These are phyloP conservation scores for Wickerhamiella dianesei DNA, from an alignment of 805 yeast genomes.

Conservation along the genomic window DNA sequence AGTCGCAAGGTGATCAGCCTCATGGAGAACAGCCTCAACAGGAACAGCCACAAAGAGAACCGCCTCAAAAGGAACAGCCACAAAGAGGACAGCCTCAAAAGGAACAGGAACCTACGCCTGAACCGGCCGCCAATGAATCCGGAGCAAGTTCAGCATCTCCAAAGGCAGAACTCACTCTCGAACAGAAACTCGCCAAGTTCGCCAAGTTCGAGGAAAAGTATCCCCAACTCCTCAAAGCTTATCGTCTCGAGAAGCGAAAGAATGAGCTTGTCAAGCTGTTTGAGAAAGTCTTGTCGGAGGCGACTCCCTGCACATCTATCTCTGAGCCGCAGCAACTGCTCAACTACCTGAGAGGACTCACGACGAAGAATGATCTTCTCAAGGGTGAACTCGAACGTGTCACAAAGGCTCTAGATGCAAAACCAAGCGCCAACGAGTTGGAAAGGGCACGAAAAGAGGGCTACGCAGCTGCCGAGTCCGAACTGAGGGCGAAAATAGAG, in stretches of 20 bases:
- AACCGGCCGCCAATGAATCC: not conserved
- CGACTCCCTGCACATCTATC: slow-evolving; percentile 67
- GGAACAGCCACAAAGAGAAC: not conserved
- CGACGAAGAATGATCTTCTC: slow-evolving; percentile 45
- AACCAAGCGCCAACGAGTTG: not conserved
- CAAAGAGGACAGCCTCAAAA: not conserved
- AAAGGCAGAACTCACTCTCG: slow-evolving; percentile 3
- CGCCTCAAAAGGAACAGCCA: too few relatives aligned
- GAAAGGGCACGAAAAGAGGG: not conserved
- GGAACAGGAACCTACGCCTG: not conserved
- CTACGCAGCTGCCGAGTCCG: not conserved
- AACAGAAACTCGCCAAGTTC: slow-evolving; percentile 18
- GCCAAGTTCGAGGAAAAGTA: slow-evolving; percentile 73
- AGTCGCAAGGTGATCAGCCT: too few relatives aligned
- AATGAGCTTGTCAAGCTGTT: slow-evolving; percentile 49
- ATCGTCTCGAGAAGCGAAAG: slow-evolving; percentile 63
- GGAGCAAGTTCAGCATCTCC: not conserved
- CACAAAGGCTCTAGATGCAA: not conserved
- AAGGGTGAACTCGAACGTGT: slow-evolving; percentile 50
- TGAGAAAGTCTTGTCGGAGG: slow-evolving; percentile 59
- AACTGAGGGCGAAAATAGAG: not conserved
- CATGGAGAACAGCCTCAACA: not conserved
- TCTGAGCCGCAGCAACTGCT: slow-evolving; percentile 57
- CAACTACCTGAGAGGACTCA: slow-evolving; percentile 53
- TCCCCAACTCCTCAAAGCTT: slow-evolving; percentile 70